Evolutionary conservation across 805 yeast genomes (phyloP), one percentile per base, ranked within the genome.

Genomic region (Suhomyces kilbournensis): DNA sequence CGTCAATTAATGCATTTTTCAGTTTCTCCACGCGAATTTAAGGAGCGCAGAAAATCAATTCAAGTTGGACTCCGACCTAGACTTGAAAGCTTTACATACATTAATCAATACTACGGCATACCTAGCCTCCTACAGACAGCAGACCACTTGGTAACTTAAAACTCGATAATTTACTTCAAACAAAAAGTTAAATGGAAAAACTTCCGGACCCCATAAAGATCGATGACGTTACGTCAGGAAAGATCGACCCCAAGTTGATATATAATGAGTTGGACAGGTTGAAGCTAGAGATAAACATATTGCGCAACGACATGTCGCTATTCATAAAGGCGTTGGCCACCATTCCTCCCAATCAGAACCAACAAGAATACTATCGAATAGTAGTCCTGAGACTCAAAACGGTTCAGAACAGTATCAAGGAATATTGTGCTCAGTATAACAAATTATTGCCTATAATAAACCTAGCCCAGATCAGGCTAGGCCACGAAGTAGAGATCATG

Each of bases 381-480:
- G 74, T 79, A 9, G 62, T 69, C 3, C 68, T 67, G 47, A 59
- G 66, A 30, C 71, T 78, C 44, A 67, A 71, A 34, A 59, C 66
- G 7, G 68, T 80, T 4, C 75, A 73, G 54, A 57, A 52, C 12
- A 67, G 71, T 49, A 76, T 80, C 44, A 70, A 71, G 28, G 72
- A 70, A 3, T 80, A 79, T 53, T 71, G 76, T 54, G 65, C 58
- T 5, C 69, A 76, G 48, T 81, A 79, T 60, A 76, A 72, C 48
- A 66, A 75, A 51, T 63, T 81, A 15, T 63, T 79, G 2, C 84
- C 85, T 3, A 71, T 81, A 42, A 76, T 81, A 43, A 71, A 80
- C 55, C 70, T 78, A 54, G 71, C 83, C 1, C 83, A 80, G 60
- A 71, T 77, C 30, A 78, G 76, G 53, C 65, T 75, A 47, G 84